Conservation (phyloP, 768 basidiomycete species). For the Fistulinella prunicolor region DNA sequence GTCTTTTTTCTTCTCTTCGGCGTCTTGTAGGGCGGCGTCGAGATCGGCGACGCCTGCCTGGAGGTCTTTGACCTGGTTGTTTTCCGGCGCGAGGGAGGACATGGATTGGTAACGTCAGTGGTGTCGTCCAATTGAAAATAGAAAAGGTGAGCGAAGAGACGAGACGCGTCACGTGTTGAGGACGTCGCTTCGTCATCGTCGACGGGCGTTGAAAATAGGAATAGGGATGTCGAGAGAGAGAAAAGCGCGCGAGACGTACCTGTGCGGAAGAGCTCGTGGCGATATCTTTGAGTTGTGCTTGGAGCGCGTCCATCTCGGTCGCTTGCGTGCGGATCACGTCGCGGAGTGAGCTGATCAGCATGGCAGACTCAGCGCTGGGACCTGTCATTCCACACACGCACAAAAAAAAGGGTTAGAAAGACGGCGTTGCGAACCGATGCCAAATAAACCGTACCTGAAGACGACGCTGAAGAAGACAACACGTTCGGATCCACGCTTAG, state of each 20-base stretch:
- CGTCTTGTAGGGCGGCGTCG: constrained; percentile 44
- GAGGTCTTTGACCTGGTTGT: constrained; percentile 41
- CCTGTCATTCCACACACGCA: constrained; percentile 34
- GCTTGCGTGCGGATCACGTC: constrained; percentile 81
- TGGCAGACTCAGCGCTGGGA: constrained; percentile 71
- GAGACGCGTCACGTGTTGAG: too few relatives aligned
- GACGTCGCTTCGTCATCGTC: too few relatives aligned
- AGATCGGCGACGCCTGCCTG: constrained; percentile 47
- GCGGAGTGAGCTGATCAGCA: constrained; percentile 80
- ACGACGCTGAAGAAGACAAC: constrained; percentile 44
- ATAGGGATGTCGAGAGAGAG: too few relatives aligned
- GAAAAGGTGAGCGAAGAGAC: too few relatives aligned
- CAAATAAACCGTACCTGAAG: constrained; percentile 39
- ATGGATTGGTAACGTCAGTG: too few relatives aligned
- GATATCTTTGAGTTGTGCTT: constrained; percentile 51
- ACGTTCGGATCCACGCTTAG: constrained; percentile 68
- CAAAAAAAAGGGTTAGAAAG: neutral
- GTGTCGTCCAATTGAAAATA: too few relatives aligned
- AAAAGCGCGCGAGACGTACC: constrained; percentile 22
- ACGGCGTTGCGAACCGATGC: neutral
- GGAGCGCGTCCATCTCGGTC: constrained; percentile 71
- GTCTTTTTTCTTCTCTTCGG: constrained; percentile 70
- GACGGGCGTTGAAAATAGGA: too few relatives aligned
- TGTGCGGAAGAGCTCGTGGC: constrained; percentile 37
- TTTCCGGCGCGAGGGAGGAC: too few relatives aligned